A percentile compares a stretch with the other conserved stretches of the same genome.
These are phyloP conservation scores for Colletotrichum tanaceti DNA, from an alignment of 2,329 filamentous ascomycete species.

Conservation along the genomic window DNA sequence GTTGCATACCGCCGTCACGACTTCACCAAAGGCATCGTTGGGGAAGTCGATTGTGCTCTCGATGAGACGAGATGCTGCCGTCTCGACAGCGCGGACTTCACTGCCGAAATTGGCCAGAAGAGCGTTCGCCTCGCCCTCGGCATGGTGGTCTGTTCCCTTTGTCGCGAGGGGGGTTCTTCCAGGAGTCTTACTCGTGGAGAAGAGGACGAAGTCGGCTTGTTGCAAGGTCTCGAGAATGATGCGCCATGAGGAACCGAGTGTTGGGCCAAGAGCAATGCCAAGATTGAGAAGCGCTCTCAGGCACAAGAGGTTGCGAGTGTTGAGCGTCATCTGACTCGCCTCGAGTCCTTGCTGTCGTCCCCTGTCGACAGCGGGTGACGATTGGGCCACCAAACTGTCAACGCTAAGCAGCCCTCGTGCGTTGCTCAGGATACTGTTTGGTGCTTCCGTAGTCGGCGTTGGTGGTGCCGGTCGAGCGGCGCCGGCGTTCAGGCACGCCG, in stretches of 20 bases:
- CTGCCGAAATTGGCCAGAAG: constrained; percentile 76
- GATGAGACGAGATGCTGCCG: constrained; percentile 84
- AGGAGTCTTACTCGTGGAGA: constrained; percentile 67
- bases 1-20: constrained; percentile 80
- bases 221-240: constrained; percentile 94
- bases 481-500: constrained; percentile 66
- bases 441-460: constrained; percentile 49
- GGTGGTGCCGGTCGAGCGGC: constrained; percentile 56
- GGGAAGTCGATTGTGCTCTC: constrained; percentile 95
- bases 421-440: constrained; percentile 73
- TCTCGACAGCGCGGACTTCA: constrained; percentile 90
- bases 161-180: constrained; percentile 63
- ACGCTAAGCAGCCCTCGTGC: constrained; percentile 79
- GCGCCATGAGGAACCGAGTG: constrained; percentile 84
- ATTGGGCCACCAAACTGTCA: constrained; percentile 73
- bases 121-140: constrained; percentile 62
- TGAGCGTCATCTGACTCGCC: constrained; percentile 68
- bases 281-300: constrained; percentile 92
- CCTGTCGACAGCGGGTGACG: constrained; percentile 67
- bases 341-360: constrained; percentile 71
- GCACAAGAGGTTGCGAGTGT: constrained; percentile 90
- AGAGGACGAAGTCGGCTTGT: constrained; percentile 89
- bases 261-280: constrained; percentile 92
- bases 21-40: constrained; percentile 80
- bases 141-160: constrained; percentile 59